Percentiles rank a stretch among this genome's conserved stretches.
Conservation (phyloP, 2,329 filamentous ascomycete genomes). For the Rhynchosporium agropyri region DNA sequence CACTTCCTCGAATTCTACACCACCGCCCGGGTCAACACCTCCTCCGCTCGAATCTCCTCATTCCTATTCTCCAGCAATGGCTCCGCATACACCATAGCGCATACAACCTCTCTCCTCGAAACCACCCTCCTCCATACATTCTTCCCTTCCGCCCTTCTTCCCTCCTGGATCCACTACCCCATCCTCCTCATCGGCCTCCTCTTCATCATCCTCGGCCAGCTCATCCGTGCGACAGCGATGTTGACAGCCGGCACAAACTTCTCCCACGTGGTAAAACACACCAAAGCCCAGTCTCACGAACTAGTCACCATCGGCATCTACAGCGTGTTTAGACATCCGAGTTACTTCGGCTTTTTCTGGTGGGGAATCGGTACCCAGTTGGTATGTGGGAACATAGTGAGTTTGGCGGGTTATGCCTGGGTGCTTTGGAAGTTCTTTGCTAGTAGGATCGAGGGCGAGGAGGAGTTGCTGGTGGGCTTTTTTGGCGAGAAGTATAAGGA, state of each 20-base stretch:
- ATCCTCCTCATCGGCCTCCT: slow-evolving; percentile 59
- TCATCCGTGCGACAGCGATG: slow-evolving; percentile 82
- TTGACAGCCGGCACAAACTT: slow-evolving; percentile 85
- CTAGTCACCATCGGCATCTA: slow-evolving; percentile 89
- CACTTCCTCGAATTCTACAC: slow-evolving; percentile 97
- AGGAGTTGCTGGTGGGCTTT: slow-evolving; percentile 75
- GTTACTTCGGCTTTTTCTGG: slow-evolving; percentile 98
- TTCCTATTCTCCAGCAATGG: slow-evolving; percentile 89
- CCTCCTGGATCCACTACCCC: slow-evolving; percentile 42
- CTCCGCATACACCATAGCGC: slow-evolving; percentile 79
- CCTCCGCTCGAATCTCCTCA: slow-evolving; percentile 68
- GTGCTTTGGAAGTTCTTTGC: slow-evolving; percentile 89
- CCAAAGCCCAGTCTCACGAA: slow-evolving; percentile 67
- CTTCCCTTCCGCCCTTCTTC: slow-evolving; percentile 48
- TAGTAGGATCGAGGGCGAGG: slow-evolving; percentile 75
- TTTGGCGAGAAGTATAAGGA: slow-evolving; percentile 80
- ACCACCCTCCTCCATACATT: slow-evolving; percentile 63
- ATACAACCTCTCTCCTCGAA: slow-evolving; percentile 74
- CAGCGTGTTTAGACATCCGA: slow-evolving; percentile 75
- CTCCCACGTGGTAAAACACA: slow-evolving; percentile 82
- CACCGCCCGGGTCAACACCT: slow-evolving; percentile 82
- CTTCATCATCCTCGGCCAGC: slow-evolving; percentile 71
- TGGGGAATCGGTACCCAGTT: slow-evolving; percentile 96
- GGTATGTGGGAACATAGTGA: slow-evolving; percentile 81
- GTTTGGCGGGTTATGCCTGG: slow-evolving; percentile 70